Base-by-base conservation (phyloP, 2,329 filamentous ascomycete genomes). In the Dactylellina haptotyla region DNA sequence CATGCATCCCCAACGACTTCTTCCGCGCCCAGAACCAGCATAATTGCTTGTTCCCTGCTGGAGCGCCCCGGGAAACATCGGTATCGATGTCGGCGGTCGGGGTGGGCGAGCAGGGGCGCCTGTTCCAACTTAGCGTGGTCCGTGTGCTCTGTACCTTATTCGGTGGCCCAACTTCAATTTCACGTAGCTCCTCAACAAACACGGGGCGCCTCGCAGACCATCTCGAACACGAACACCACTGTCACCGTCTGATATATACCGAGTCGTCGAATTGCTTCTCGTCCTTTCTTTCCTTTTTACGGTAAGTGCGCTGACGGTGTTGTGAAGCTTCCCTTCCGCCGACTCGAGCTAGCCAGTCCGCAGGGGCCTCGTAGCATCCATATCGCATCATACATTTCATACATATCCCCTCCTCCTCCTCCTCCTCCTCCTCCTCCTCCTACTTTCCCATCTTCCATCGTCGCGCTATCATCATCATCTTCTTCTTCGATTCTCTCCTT, bases 301-400 rank as follows among this genome's bases (percentile, higher is more conserved):
- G 37, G 18, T 20, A 46, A 46, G 18, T 46, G 43, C 18, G 43
- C 20, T 20, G 43, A 46, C 10, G 20, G 20, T 12, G 46, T 30
- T 30, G 46, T 12, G 72, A 58, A 72, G 39, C 45, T 58, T 61
- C 74, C 75, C 72, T 76, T 77, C 78, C 77, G 79, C 79, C 80
- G 81, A 80, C 80, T n/a, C n/a, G n/a, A n/a, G n/a, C 78, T 75
- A 80, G 80, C 78, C 75, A 77, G 76, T 75, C 76, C 79, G 79
- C 80, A 80, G 79, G 79, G 79, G 76, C 39, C 28, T 30, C 23
- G 14, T 16, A 30, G 8, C 45, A 48, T 18, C 37, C 12, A 41
- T 6, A 16, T 43, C 39, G 39, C 9, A 32, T 54, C 30, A 57
- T 45, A 45, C 41, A 51, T 34, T 16, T 39, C 32, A 30, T 25